Base-by-base conservation (phyloP, 768 basidiomycete genomes). In the Tricholoma sp. region DNA sequence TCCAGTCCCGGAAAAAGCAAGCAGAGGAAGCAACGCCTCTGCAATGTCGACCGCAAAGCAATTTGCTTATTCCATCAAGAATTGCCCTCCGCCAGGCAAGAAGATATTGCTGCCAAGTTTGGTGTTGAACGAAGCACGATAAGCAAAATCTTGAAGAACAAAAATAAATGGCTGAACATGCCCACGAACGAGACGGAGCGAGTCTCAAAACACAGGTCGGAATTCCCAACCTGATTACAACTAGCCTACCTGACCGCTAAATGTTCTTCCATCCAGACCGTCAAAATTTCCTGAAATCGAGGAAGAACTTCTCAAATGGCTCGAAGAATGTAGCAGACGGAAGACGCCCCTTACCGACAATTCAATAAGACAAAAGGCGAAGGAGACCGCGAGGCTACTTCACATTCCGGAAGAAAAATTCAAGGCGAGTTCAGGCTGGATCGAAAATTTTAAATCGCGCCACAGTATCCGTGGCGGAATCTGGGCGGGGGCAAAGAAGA, bases 401-500 rank as follows among this genome's bases (percentile, higher is more conserved):
- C 74, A 79, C 52, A 83, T 88, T 59, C 67, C 78, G 49, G 80
- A 84, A 57, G 86, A 89, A 56, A 80, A 82, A 68, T 95, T 95
- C 81, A 94, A 94, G 72, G 92, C 89, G n/a, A 90, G 87, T 66
- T 84, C 88, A 9, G 91, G 91, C 4, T 95, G 93, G 93, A 80
- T 95, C 54, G 91, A 94, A 68, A 91, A 91, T 69, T 95, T 94
- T 77, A 94, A 94, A 74, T 80, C 83, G 63, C 85, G 93, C 32
- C 82, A 88, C 61, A 83, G 83, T 57, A 89, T 95, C 59, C 80
- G 83, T 43, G 81, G 81, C 21, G 90, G 89, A 0, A 72, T 79
- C 18, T 86, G 81, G 80, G 72, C 53, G 65, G 80, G 75, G 65
- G 72, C 64, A 51, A 66, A 68, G 49, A 70, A 70, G 4, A 62